Percentiles rank a stretch among this genome's conserved stretches.
Conservation (phyloP, 768 basidiomycete species). For the Rhodotorula paludigena region DNA sequence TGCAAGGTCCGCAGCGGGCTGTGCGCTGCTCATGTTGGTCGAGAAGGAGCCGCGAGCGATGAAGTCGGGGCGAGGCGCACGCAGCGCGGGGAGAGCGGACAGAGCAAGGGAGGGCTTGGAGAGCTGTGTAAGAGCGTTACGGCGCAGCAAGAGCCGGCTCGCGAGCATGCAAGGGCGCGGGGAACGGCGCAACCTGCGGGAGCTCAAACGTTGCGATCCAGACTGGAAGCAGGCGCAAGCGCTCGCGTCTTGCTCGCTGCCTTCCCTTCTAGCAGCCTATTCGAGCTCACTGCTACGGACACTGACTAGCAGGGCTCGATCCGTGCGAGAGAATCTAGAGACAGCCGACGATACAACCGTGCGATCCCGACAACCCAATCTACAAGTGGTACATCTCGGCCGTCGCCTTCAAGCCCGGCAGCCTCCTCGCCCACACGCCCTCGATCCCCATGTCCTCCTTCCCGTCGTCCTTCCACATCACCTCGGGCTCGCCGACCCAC, state of each 20-base stretch:
- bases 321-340: not conserved
- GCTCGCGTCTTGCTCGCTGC: too few species aligned
- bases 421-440: constrained; percentile 25
- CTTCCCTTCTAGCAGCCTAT: too few species aligned
- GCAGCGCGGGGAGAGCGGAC: not conserved
- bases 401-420: constrained; percentile 1
- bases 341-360: not conserved
- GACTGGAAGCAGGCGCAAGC: too few species aligned
- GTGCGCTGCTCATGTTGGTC: not conserved
- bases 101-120: not conserved
- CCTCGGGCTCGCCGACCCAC: constrained; percentile 13
- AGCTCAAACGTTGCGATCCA: too few species aligned
- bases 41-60: not conserved
- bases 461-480: constrained; percentile 26
- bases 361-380: not conserved
- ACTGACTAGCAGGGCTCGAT: too few species aligned
- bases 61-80: not conserved
- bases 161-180: too few species aligned
- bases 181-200: too few species aligned
- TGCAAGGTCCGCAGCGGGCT: not conserved
- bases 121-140: too few species aligned
- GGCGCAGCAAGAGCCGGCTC: not conserved
- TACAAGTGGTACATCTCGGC: constrained; percentile 14
- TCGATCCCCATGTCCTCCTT: constrained; percentile 26
- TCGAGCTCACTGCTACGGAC: too few species aligned